A percentile compares a stretch with the other conserved stretches of the same genome.
These are phyloP conservation scores for Suhomyces choctaworum DNA, from an alignment of 1,139 yeast species.

Conservation along the genomic window DNA sequence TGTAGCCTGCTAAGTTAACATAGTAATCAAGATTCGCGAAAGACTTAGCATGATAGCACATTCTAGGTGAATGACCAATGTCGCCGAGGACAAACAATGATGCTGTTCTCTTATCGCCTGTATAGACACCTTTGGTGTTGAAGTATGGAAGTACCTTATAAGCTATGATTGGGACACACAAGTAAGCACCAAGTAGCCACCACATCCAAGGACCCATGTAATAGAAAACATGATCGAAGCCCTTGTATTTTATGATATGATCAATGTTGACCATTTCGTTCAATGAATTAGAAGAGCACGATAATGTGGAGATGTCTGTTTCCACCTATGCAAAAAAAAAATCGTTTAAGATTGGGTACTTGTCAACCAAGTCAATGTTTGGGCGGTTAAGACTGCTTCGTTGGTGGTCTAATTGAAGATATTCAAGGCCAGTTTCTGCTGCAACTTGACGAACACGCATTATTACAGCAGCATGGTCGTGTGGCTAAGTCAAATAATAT, in stretches of 20 bases:
- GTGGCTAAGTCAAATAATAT: no score
- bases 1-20: constrained; percentile 85
- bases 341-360: no score
- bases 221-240: constrained; percentile 30
- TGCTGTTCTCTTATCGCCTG: constrained; percentile 48
- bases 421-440: no score
- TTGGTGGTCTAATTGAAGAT: no score
- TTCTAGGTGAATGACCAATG: constrained; percentile 92
- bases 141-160: constrained; percentile 37
- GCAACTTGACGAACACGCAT: no score
- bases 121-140: constrained; percentile 18
- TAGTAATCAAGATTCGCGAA: constrained; percentile 67
- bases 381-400: no score
- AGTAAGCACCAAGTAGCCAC: constrained; percentile 37
- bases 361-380: no score
- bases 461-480: no score
- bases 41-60: constrained; percentile 86
- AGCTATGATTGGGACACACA: constrained; percentile 37
- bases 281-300: no score
- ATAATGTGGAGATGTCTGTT: no score
- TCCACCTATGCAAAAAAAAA: no score
- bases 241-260: constrained; percentile 24
- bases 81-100: constrained; percentile 89
- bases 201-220: constrained; percentile 42
- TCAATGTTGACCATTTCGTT: constrained; percentile 12